Evolutionary conservation across 164 flowering plant species (phyloP).

Genomic region (Aristolochia californica): DNA sequence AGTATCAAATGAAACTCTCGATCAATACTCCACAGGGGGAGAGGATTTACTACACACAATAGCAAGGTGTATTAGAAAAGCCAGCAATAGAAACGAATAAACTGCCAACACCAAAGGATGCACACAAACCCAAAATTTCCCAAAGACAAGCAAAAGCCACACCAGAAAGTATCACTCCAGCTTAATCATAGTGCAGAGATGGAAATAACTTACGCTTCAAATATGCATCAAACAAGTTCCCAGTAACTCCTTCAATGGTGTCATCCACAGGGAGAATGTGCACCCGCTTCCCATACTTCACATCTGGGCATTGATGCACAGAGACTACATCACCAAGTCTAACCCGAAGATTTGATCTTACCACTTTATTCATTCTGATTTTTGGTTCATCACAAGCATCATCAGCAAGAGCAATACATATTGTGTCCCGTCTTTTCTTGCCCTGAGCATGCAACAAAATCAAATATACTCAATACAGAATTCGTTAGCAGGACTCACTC

Average conservation of each 20-base stretch:
- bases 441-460: constrained; percentile 27
- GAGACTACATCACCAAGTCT: constrained; percentile 87
- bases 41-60: too few species aligned
- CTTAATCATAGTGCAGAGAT: background rate
- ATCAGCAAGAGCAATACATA: constrained; percentile 87
- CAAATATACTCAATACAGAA: background rate
- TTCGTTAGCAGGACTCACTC: background rate
- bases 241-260: constrained; percentile 77
- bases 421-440: constrained; percentile 73
- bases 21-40: too few species aligned
- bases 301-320: constrained; percentile 79
- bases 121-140: too few species aligned
- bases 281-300: constrained; percentile 77
- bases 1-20: too few species aligned
- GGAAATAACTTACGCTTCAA: constrained; percentile 54
- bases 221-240: constrained; percentile 77
- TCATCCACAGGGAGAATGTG: constrained; percentile 85
- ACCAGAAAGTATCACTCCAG: background rate
- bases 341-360: constrained; percentile 70
- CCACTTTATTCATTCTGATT: constrained; percentile 85
- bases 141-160: too few species aligned
- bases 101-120: background rate
- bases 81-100: background rate
- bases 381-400: constrained; percentile 84
- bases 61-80: too few species aligned